phyloP scores from a whole-genome alignment of 1,284 basidiomycete genomes.

The Apiotrichum sp. region DNA sequence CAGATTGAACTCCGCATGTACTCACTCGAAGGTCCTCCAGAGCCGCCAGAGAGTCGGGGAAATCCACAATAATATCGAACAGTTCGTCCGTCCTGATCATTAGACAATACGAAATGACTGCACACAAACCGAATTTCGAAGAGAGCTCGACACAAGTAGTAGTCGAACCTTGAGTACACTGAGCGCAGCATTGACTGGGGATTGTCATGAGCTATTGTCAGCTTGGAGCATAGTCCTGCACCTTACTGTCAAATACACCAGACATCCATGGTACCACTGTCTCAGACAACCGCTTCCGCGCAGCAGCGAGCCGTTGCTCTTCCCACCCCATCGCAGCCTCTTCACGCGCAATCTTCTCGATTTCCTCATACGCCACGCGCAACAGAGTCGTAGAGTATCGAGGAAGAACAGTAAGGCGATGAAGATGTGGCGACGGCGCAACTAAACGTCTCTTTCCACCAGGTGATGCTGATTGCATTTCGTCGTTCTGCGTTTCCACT shows the following conservation, averaged over 20 bases:
- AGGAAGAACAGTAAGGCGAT: constrained; percentile 69
- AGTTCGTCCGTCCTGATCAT: constrained; percentile 68
- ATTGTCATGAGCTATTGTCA: constrained; percentile 17
- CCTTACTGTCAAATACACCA: constrained; percentile 58
- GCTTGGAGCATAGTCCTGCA: neutral
- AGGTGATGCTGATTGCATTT: neutral
- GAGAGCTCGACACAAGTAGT: constrained; percentile 80
- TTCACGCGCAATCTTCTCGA: constrained; percentile 63
- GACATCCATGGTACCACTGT: constrained; percentile 78
- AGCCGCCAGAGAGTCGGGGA: constrained; percentile 77
- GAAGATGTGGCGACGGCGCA: constrained; percentile 51
- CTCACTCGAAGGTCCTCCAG: constrained; percentile 76
- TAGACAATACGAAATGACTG: neutral
- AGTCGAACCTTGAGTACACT: constrained; percentile 80
- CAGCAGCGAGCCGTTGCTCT: constrained; percentile 56
- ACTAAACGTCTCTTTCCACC: constrained; percentile 12
- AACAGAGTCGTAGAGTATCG: constrained; percentile 78
- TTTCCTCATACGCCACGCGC: constrained; percentile 74
- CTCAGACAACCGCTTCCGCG: constrained; percentile 68
- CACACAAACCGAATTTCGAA: constrained; percentile 66
- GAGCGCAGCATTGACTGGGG: constrained; percentile 58
- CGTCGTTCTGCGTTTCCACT: neutral
- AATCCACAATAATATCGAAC: constrained; percentile 93
- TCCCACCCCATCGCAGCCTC: constrained; percentile 66
- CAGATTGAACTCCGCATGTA: neutral